Evolutionary conservation across 306 rosid species (phyloP), one percentile per base, ranked within the genome.

Genomic region (Acacia confusa): DNA sequence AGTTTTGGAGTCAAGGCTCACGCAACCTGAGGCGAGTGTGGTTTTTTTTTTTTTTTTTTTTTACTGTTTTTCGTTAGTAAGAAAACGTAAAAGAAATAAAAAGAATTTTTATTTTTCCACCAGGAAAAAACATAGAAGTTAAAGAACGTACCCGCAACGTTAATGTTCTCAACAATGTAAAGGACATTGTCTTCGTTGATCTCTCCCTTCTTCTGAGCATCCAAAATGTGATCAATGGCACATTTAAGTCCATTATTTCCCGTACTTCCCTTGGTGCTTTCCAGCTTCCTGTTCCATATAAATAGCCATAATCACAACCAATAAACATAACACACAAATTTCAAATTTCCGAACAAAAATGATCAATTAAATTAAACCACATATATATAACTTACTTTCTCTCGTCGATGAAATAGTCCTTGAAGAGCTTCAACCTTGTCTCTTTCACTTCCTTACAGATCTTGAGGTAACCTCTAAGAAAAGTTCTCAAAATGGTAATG

Each of bases 181-280:
- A 92, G 97, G 2, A 92, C 94, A 43, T 92, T 92, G 81, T 92
- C 95, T 74, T 92, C 97, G 79, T 86, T 92, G 77, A 92, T 92
- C 82, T 92, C 97, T 1, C 97, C 97, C 60, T 92, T 92, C 57
- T 89, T 82, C 83, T 91, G 89, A 4, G 97, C 97, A 30, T 92
- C 97, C 81, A 91, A 27, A 9, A 92, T 92, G 74, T 92, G 97
- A 69, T 92, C 97, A 0, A 92, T 88, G 6, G 97, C 97, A 61
- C 97, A 91, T 60, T 91, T 92, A 75, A 92, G 74, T 16, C 90
- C 90, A 28, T 87, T 92, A 17, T 85, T 81, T 38, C 74, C 73
- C 9, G 82, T 40, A 15, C 82, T 61, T 34, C 36, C 36, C 81
- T 81, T 84, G 0, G 88, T 85, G 75, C 88, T 89, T 16, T 76